phyloP scores from a whole-genome alignment of 257 asterid genomes.

The Jacaranda mimosifolia region DNA sequence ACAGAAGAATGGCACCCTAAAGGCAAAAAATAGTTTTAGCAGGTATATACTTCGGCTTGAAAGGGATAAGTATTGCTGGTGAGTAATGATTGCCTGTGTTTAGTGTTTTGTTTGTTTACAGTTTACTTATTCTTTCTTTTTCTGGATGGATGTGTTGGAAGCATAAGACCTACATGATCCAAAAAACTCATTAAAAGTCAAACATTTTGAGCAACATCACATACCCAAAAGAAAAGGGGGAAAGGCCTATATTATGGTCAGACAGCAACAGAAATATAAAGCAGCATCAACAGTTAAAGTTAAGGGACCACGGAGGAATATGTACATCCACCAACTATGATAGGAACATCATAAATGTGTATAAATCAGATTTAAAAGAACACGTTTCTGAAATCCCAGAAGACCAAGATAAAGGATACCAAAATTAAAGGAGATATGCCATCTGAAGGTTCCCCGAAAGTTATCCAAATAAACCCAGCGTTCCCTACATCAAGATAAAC shows the following conservation, averaged over 20 bases:
- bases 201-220: background rate
- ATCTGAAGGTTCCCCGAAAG: slow-evolving; percentile 91
- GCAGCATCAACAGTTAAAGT: slow-evolving; percentile 28
- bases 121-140: background rate
- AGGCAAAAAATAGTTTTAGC: background rate
- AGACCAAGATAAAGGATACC: slow-evolving; percentile 59
- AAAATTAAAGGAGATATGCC: slow-evolving; percentile 98
- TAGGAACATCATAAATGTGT: slow-evolving; percentile 15
- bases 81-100: slow-evolving; percentile 12
- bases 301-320: slow-evolving; percentile 9
- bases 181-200: background rate
- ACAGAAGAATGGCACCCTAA: slow-evolving; percentile 6
- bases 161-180: background rate
- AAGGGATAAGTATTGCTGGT: slow-evolving; percentile 1
- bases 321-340: slow-evolving; percentile 7
- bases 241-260: background rate
- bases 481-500: slow-evolving; percentile 56
- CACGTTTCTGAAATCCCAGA: slow-evolving; percentile 19
- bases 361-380: slow-evolving; percentile 20
- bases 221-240: slow-evolving; percentile 15
- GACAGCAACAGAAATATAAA: slow-evolving; percentile 9
- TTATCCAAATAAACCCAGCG: slow-evolving; percentile 80
- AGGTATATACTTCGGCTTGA: background rate
- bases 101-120: background rate
- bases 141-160: background rate